phyloP scores from a whole-genome alignment of 805 yeast species.

The Ogataea methanolica region DNA sequence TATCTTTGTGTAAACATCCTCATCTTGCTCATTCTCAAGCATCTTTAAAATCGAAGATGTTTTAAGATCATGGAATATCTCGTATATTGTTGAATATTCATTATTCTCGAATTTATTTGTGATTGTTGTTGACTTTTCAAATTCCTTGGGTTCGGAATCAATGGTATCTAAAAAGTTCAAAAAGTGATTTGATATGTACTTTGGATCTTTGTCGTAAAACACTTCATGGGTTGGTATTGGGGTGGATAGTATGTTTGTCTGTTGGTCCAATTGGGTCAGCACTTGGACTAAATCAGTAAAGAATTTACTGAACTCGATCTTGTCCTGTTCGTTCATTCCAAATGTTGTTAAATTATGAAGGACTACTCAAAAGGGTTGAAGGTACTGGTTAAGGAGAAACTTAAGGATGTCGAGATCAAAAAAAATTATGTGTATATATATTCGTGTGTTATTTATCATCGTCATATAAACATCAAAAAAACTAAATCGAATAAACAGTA shows the following conservation, averaged over 20 bases:
- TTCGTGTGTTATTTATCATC: too few relatives aligned
- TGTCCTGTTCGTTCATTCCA: constrained; percentile 1
- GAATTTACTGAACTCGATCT: constrained; percentile 7
- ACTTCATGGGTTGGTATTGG: constrained; percentile 35
- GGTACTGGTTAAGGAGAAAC: too few relatives aligned
- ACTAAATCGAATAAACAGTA: too few relatives aligned
- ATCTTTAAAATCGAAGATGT: constrained; percentile 41
- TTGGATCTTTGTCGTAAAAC: constrained; percentile 43
- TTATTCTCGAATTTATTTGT: constrained; percentile 33
- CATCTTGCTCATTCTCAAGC: constrained; percentile 43
- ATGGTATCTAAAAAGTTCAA: constrained; percentile 30
- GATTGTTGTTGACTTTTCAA: constrained; percentile 34
- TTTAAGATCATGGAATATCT: constrained; percentile 63
- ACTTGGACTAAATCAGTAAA: constrained; percentile 22
- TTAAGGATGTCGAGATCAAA: too few relatives aligned
- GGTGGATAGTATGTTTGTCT: constrained; percentile 8
- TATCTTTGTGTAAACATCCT: constrained; percentile 43
- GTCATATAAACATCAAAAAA: too few relatives aligned
- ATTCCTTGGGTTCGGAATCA: constrained; percentile 18
- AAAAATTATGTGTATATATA: too few relatives aligned
- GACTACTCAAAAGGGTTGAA: too few relatives aligned
- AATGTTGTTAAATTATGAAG: too few relatives aligned
- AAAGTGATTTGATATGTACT: constrained; percentile 39
- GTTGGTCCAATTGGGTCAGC: constrained; percentile 18
- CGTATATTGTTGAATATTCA: constrained; percentile 46